Percentiles rank a stretch among this genome's conserved stretches.
These are phyloP conservation scores for Nemania sp. DNA, from an alignment of 2,329 filamentous ascomycete species.

Conservation along the genomic window DNA sequence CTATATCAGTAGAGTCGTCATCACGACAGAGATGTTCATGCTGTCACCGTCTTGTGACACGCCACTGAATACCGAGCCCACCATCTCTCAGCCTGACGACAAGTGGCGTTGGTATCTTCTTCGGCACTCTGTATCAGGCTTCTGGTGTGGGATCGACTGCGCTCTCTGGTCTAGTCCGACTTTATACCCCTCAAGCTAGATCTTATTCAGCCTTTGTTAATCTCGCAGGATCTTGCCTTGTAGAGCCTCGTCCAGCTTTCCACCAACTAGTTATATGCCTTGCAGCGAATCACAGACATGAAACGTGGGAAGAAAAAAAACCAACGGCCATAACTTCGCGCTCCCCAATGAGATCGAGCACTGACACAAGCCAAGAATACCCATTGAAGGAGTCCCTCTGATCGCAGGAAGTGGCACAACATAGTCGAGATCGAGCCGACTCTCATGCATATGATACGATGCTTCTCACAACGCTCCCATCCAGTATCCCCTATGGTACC, in stretches of 20 bases:
- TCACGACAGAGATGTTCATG: no score
- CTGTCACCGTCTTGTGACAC: no score
- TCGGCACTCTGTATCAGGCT: neutral
- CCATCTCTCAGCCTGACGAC: neutral
- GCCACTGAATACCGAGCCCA: no score
- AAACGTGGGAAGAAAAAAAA: neutral
- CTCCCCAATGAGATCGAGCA: neutral
- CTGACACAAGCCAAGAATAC: neutral
- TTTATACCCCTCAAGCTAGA: neutral
- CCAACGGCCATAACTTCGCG: neutral
- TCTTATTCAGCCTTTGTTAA: neutral
- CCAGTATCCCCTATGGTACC: neutral
- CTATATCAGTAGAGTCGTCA: no score
- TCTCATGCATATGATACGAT: constrained; percentile 2
- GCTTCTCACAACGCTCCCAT: neutral
- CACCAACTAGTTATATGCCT: neutral
- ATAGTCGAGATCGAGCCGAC: neutral
- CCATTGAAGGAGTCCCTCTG: neutral
- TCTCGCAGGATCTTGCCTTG: neutral
- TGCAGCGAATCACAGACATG: neutral
- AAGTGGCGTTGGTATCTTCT: neutral
- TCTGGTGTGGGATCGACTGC: neutral
- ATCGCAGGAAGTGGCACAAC: neutral
- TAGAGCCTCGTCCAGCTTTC: neutral
- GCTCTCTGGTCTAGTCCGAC: neutral